Evolutionary conservation across 1,284 basidiomycete genomes (phyloP).

Genomic region (Trichosporon sp.): DNA sequence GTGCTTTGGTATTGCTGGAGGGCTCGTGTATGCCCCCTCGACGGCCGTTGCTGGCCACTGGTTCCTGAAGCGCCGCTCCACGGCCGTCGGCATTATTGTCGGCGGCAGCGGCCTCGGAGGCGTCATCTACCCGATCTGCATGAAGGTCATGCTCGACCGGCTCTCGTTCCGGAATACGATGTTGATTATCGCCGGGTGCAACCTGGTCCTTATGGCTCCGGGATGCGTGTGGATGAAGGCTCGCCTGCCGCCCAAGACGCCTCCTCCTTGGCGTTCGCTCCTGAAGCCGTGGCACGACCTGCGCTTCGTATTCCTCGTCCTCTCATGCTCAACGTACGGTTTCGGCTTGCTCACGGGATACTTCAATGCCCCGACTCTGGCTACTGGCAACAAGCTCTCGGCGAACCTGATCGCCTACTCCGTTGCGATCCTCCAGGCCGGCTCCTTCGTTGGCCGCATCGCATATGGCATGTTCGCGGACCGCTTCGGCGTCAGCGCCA

Average conservation of each 20-base stretch:
- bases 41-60: conserved; percentile 54
- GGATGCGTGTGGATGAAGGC: conserved; percentile 35
- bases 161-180: conserved; percentile 37
- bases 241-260: conserved; percentile 35
- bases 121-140: conserved; percentile 51
- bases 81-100: conserved; percentile 51
- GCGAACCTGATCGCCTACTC: conserved; percentile 31
- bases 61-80: conserved; percentile 49
- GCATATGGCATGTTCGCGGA: conserved; percentile 37
- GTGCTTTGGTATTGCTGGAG: conserved; percentile 46
- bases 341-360: conserved; percentile 41
- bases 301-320: conserved; percentile 41
- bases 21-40: conserved; percentile 48
- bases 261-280: conserved; percentile 28
- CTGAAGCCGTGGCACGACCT: conserved; percentile 41
- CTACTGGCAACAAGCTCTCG: conserved; percentile 25
- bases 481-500: conserved; percentile 34
- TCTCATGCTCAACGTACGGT: conserved; percentile 33
- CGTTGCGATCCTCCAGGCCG: conserved; percentile 38
- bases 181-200: conserved; percentile 36
- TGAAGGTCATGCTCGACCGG: conserved; percentile 44
- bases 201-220: conserved; percentile 34
- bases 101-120: conserved; percentile 53
- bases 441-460: conserved; percentile 37
- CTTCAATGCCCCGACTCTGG: conserved; percentile 43